A percentile compares a stretch with the other conserved stretches of the same genome.
These are phyloP conservation scores for Penicillium canariense DNA, from an alignment of 495 filamentous ascomycete species.

Conservation along the genomic window DNA sequence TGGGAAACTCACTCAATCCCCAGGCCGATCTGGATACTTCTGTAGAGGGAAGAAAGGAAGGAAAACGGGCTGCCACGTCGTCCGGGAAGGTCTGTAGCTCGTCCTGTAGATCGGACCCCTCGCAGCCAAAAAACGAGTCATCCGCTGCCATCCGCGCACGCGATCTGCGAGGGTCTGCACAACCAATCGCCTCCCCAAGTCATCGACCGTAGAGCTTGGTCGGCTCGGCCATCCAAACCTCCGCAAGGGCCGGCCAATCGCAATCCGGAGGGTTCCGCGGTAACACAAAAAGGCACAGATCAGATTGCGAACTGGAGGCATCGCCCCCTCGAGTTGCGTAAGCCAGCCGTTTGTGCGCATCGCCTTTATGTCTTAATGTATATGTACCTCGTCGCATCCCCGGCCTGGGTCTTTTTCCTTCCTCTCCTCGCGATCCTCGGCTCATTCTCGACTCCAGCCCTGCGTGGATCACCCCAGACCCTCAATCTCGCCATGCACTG, in stretches of 20 bases:
- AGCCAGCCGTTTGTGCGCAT: not conserved
- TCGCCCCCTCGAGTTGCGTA: slow-evolving; percentile 5
- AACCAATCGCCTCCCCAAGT: not conserved
- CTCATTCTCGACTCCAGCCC: not conserved
- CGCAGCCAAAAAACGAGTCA: not conserved
- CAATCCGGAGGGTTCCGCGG: not conserved
- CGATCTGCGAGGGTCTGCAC: slow-evolving; percentile 1
- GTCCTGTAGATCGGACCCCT: too few species aligned
- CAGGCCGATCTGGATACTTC: not conserved
- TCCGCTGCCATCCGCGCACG: not conserved
- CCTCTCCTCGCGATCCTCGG: not conserved
- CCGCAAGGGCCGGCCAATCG: not conserved
- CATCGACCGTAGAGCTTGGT: not conserved
- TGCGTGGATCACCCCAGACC: slow-evolving; percentile 2
- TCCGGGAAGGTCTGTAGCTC: too few species aligned
- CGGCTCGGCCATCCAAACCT: not conserved
- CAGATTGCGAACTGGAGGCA: slow-evolving; percentile 12
- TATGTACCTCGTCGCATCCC: slow-evolving; percentile 3
- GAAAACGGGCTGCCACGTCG: too few species aligned
- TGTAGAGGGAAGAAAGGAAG: not conserved
- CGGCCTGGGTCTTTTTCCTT: not conserved
- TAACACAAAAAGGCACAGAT: slow-evolving; percentile 4
- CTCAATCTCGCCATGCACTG: slow-evolving; percentile 7
- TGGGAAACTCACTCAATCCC: not conserved
- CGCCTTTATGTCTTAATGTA: not conserved